Percentiles rank a stretch among this genome's conserved stretches.
phyloP scores from a whole-genome alignment of 1,284 basidiomycete species.

The Pyrrhoderma lamaoense region DNA sequence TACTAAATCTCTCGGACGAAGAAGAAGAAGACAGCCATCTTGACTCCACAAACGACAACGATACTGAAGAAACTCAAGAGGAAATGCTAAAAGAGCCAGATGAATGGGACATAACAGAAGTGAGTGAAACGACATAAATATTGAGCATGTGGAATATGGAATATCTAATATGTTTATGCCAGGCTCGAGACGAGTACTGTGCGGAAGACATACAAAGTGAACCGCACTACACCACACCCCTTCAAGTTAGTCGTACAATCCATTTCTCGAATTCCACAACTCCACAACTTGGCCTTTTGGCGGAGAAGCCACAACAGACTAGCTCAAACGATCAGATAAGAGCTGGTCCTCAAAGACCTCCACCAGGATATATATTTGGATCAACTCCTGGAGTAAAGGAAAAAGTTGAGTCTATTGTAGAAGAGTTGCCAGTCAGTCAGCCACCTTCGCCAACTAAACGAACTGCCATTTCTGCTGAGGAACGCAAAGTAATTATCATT shows the following conservation, averaged over 20 bases:
- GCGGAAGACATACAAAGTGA: constrained; percentile 5
- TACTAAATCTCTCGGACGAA: constrained; percentile 24
- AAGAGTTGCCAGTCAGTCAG: background rate
- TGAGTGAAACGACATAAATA: background rate
- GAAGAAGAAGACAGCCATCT: constrained; percentile 19
- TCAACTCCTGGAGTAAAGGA: background rate
- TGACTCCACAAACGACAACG: too few species aligned
- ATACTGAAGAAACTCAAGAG: constrained; percentile 4
- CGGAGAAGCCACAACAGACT: background rate
- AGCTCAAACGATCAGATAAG: background rate
- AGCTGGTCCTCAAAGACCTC: constrained; percentile 16
- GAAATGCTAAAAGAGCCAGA: background rate
- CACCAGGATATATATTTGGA: constrained; percentile 12
- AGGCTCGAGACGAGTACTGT: constrained; percentile 3
- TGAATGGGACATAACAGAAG: constrained; percentile 15
- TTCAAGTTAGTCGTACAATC: constrained; percentile 14
- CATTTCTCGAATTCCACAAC: constrained; percentile 45
- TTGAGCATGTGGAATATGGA: too few species aligned
- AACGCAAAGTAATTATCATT: constrained; percentile 36
- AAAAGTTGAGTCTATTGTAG: background rate
- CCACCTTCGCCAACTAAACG: constrained; percentile 19
- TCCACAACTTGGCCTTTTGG: constrained; percentile 4
- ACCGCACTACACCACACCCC: constrained; percentile 15
- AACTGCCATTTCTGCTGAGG: constrained; percentile 38
- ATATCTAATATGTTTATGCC: background rate